phyloP scores from a whole-genome alignment of 2,329 filamentous ascomycete genomes.

The Aureobasidium sp. region DNA sequence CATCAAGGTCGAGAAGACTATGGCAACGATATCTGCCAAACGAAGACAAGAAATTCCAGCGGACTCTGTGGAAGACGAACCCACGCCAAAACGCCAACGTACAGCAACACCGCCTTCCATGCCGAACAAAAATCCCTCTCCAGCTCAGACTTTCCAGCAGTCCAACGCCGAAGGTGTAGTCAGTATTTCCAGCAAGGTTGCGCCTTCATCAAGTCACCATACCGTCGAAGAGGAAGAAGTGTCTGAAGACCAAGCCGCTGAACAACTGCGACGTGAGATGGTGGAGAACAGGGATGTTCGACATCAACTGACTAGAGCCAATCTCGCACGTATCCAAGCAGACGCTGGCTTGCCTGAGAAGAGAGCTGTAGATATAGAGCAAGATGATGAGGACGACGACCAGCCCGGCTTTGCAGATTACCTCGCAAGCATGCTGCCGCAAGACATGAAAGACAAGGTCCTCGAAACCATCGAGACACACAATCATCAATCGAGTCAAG shows the following conservation, averaged over 20 bases:
- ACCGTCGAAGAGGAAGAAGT: not conserved
- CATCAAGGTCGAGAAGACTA: not conserved
- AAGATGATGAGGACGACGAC: slow-evolving; percentile 27
- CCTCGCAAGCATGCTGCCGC: slow-evolving; percentile 19
- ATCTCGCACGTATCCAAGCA: slow-evolving; percentile 28
- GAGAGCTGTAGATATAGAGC: slow-evolving; percentile 25
- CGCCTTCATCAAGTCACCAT: slow-evolving; percentile 5
- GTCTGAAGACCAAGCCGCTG: slow-evolving; percentile 6
- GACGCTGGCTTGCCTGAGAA: slow-evolving; percentile 17
- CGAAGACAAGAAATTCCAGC: not conserved
- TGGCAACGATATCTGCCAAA: not conserved
- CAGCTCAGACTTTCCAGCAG: not conserved
- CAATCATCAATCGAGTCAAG: not conserved
- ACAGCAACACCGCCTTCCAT: not conserved
- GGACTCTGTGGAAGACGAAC: not conserved
- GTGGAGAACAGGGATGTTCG: not conserved
- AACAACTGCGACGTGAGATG: slow-evolving; percentile 14
- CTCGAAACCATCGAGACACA: not conserved
- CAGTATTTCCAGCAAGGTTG: not conserved
- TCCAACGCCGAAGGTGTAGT: not conserved
- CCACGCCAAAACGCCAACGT: not conserved
- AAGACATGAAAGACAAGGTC: not conserved
- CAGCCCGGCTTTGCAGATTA: slow-evolving; percentile 23
- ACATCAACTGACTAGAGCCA: slow-evolving; percentile 26
- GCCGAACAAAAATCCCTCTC: not conserved